These are phyloP conservation scores for Oryza nivara DNA, from an alignment of 176 grass and related monocot genomes.

Conservation along the genomic window DNA sequence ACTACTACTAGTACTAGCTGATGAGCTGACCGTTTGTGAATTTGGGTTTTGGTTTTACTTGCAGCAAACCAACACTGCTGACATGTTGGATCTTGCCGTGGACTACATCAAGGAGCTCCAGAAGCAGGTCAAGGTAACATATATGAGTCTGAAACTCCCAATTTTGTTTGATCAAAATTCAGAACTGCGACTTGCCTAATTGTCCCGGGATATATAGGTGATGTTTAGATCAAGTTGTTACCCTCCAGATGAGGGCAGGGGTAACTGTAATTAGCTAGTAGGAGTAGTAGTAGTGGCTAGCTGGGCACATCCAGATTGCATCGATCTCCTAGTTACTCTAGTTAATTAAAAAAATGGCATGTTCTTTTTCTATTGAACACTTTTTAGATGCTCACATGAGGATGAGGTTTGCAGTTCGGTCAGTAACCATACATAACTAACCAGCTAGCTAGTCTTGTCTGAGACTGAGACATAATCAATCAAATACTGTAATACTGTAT, in stretches of 20 bases:
- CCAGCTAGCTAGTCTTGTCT: background rate
- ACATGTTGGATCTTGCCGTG: slow-evolving; percentile 96
- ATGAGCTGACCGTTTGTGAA: background rate
- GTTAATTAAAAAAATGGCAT: background rate
- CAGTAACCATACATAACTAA: background rate
- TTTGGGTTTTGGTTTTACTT: background rate
- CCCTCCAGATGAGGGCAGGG: slow-evolving; percentile 44
- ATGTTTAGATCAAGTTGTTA: background rate
- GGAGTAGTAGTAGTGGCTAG: background rate
- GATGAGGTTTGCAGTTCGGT: background rate
- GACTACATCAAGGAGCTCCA: slow-evolving; percentile 98
- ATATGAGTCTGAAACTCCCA: background rate
- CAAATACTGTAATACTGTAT: too few relatives aligned
- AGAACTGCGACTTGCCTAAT: background rate
- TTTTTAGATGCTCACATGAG: background rate
- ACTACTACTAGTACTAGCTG: background rate
- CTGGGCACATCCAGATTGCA: background rate
- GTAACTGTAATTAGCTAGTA: slow-evolving; percentile 28
- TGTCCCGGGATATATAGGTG: background rate
- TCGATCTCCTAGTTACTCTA: too few relatives aligned
- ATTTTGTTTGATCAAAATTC: background rate
- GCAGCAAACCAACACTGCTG: slow-evolving; percentile 99
- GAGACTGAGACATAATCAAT: too few relatives aligned
- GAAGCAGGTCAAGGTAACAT: slow-evolving; percentile 88
- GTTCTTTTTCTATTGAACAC: background rate